Conservation (phyloP, 2,329 filamentous ascomycete genomes). For the Fusarium sp. region DNA sequence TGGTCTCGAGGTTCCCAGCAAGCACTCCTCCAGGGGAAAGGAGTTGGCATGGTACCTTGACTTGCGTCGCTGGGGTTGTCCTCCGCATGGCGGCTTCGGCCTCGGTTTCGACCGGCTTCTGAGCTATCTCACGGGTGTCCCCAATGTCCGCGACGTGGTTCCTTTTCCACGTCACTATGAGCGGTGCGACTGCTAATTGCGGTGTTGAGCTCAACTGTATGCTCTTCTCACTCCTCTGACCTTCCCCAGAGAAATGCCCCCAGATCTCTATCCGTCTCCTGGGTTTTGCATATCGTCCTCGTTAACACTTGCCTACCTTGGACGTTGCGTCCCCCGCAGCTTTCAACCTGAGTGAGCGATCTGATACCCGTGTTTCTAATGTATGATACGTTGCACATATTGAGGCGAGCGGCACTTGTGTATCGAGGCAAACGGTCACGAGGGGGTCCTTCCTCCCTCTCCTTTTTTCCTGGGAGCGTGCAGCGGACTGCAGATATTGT, state of each 20-base stretch:
- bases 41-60: constrained; percentile 88
- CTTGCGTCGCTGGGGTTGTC: constrained; percentile 90
- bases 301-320: constrained; percentile 51
- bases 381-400: constrained; percentile 44
- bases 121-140: constrained; percentile 85
- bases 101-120: constrained; percentile 90
- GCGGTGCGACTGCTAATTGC: constrained; percentile 70
- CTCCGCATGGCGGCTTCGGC: constrained; percentile 92
- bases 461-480: constrained; percentile 19
- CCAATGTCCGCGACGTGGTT: constrained; percentile 88
- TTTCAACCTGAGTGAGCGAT: constrained; percentile 35
- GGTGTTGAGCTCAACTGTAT: not conserved
- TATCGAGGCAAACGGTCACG: constrained; percentile 30
- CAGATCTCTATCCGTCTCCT: constrained; percentile 15
- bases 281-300: constrained; percentile 29
- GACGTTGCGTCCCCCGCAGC: constrained; percentile 27
- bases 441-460: constrained; percentile 11
- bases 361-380: constrained; percentile 41
- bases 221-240: constrained; percentile 9
- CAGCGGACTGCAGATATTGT: constrained; percentile 24
- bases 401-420: constrained; percentile 45
- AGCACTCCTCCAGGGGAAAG: constrained; percentile 48
- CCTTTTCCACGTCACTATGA: constrained; percentile 85
- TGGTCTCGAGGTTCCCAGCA: constrained; percentile 67
- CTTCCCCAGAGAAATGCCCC: not conserved